Evolutionary conservation across 768 basidiomycete species (phyloP).

Genomic region (Lentinula lateritia): DNA sequence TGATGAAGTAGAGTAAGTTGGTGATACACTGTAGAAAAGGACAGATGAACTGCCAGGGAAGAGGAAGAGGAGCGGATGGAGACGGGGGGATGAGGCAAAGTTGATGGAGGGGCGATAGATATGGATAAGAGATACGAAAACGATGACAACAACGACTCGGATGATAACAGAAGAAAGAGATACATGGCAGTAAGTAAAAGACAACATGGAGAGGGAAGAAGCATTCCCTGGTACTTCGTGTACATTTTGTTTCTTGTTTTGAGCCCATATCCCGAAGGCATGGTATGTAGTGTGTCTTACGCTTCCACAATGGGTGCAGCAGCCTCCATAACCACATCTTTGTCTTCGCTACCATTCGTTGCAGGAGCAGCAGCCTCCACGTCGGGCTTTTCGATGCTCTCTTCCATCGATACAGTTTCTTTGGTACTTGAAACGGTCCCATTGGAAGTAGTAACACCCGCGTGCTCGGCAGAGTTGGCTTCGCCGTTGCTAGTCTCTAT

Average conservation of each 20-base stretch:
- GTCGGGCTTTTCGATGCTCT: background rate
- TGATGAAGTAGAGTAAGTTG: background rate
- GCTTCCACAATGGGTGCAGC: background rate
- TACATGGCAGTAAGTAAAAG: background rate
- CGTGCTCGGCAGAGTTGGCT: background rate
- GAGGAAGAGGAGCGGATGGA: background rate
- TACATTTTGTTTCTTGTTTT: background rate
- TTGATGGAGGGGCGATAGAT: background rate
- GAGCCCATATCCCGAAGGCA: background rate
- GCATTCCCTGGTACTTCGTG: background rate
- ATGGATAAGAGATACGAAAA: constrained; percentile 1
- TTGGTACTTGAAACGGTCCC: background rate
- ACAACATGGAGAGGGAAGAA: background rate
- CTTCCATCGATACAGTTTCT: background rate
- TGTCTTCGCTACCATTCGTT: background rate
- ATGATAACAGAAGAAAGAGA: background rate
- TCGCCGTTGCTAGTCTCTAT: background rate
- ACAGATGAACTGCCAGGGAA: background rate
- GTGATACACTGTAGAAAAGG: background rate
- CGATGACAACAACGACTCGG: background rate
- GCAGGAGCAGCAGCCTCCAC: background rate
- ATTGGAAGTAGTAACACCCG: background rate
- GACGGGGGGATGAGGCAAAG: background rate
- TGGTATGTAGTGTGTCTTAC: background rate
- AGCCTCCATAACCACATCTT: background rate